These are phyloP conservation scores for Tubosaeta sp. DNA, from an alignment of 768 basidiomycete species.

Conservation along the genomic window DNA sequence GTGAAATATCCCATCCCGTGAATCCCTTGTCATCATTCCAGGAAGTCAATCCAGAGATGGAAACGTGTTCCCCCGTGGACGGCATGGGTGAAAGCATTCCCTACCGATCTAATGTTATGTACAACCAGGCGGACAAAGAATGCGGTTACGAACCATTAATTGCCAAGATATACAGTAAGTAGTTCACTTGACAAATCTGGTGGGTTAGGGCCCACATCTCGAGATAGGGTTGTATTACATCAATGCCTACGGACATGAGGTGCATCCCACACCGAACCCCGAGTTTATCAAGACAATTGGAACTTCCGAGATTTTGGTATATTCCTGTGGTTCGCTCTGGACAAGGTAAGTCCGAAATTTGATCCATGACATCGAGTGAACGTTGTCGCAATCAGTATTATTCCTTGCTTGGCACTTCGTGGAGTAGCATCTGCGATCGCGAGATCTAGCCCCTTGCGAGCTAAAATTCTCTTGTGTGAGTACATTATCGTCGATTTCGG, in stretches of 20 bases:
- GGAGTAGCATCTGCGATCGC: slow-evolving; percentile 79
- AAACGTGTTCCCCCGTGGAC: slow-evolving; percentile 46
- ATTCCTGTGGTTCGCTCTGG: slow-evolving; percentile 94
- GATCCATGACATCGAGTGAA: slow-evolving; percentile 4
- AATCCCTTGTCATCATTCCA: slow-evolving; percentile 27
- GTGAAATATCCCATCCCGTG: slow-evolving; percentile 89
- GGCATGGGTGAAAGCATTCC: slow-evolving; percentile 48
- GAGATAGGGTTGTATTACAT: slow-evolving; percentile 75
- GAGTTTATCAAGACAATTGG: slow-evolving; percentile 66
- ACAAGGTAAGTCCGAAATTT: slow-evolving; percentile 57
- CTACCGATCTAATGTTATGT: slow-evolving; percentile 60
- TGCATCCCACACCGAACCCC: slow-evolving; percentile 84
- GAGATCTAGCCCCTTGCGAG: slow-evolving; percentile 61
- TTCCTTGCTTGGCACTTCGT: slow-evolving; percentile 85
- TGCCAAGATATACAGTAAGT: slow-evolving; percentile 62
- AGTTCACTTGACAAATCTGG: slow-evolving; percentile 17
- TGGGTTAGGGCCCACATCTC: slow-evolving; percentile 3
- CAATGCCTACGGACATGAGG: slow-evolving; percentile 87
- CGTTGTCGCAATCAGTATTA: slow-evolving; percentile 48
- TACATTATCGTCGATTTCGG: slow-evolving; percentile 5
- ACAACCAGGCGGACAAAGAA: slow-evolving; percentile 51
- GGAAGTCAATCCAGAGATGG: slow-evolving; percentile 28
- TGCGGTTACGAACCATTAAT: slow-evolving; percentile 49
- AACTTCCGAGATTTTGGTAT: slow-evolving; percentile 67
- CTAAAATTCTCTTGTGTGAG: slow-evolving; percentile 84